Base-by-base conservation (phyloP, 1,139 yeast genomes). In the Debaryomyces sp. region DNA sequence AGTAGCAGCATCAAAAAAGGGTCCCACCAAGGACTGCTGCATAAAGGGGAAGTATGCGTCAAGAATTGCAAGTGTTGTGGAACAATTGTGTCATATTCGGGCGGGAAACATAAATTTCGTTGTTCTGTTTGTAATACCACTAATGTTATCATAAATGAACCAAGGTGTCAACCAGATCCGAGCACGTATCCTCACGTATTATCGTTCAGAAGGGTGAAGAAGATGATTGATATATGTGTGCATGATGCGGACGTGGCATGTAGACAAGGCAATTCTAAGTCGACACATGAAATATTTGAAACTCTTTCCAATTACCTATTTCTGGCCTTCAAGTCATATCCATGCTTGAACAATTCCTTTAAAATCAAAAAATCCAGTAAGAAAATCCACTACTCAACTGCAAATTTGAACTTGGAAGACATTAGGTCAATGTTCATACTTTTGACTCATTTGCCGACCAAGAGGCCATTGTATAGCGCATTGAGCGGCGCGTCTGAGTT, bases 71-170 rank as follows among this genome's bases (percentile, higher is more conserved):
- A 59, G 13, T 87, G 95, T 60, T 87, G 96, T 66, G 88, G 87
- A 1, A 78, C 84, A 0, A 58, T 77, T 6, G 63, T 86, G 34
- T 73, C 78, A 10, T 76, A 80, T 53, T 85, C 87, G 0, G 64
- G 64, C 5, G 62, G 62, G 7, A 69, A 78, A 2, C 49, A 61
- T 8, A 82, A 81, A 55, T 82, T 80, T 61, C 75, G 77, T 50
- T 87, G 95, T 57, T 71, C 81, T 0, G 67, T 77, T 1, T 84
- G 90, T 55, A 73, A 73, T 35, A 77, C 87, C 7, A 81, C 80
- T n/a, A 71, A 70, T 52, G 54, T 75, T 41, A 50, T 41, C 7
- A 34, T 74, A 51, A 56, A 49, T 35, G 49, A 48, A 33, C 45
- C 51, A 17, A 50, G 52, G 27, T 27, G 33, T 9, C 23, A 27